Conservation (phyloP, 257 asterid genomes). For the Hygrophila difformis region DNA sequence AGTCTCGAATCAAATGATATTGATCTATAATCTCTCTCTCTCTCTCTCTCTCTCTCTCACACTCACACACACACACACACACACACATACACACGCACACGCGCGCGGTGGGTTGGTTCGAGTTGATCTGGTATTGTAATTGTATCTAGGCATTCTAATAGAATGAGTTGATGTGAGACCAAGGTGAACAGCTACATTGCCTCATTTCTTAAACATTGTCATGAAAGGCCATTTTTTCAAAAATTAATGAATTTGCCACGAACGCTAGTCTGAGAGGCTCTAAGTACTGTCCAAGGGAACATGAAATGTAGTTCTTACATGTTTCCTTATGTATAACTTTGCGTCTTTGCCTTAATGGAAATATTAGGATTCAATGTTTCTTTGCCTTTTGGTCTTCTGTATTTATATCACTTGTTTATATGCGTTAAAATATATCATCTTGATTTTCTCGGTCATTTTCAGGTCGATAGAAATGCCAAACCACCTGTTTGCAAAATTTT, state of each 20-base stretch:
- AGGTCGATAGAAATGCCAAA: conserved; percentile 52
- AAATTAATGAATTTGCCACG: not conserved
- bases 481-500: conserved; percentile 86
- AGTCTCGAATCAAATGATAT: too few species aligned
- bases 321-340: too few species aligned
- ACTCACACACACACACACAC: too few species aligned
- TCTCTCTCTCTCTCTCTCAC: not conserved
- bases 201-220: not conserved
- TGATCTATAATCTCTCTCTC: too few species aligned
- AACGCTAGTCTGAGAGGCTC: not conserved
- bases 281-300: not conserved
- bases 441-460: conserved; percentile 19
- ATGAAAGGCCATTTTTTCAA: conserved; percentile 4
- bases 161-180: not conserved
- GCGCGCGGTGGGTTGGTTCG: not conserved
- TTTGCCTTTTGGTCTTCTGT: not conserved
- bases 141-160: conserved; percentile 1
- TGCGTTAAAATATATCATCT: not conserved
- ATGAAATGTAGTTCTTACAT: too few species aligned
- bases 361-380: not conserved
- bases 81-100: too few species aligned
- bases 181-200: conserved; percentile 1
- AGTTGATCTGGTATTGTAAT: not conserved
- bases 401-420: conserved; percentile 1
- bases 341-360: conserved; percentile 1